phyloP scores from a whole-genome alignment of 164 flowering plant genomes.

The Magnolia changhungtana region DNA sequence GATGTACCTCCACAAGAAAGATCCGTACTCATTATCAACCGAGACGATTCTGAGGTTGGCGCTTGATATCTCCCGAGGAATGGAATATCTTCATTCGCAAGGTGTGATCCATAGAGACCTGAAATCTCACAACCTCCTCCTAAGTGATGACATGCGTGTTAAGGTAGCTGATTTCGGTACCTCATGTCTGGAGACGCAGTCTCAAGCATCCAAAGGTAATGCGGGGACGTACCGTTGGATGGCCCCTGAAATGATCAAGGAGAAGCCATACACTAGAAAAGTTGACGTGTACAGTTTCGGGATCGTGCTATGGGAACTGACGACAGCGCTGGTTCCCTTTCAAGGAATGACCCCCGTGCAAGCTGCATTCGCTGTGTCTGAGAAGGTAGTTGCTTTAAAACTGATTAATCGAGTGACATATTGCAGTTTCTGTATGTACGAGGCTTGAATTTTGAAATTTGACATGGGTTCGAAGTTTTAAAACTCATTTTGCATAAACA shows the following conservation, averaged over 20 bases:
- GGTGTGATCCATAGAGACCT: slow-evolving; percentile 95
- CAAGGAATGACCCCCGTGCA: slow-evolving; percentile 98
- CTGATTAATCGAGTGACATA: not conserved
- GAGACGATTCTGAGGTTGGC: slow-evolving; percentile 83
- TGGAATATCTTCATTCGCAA: slow-evolving; percentile 93
- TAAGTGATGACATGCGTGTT: slow-evolving; percentile 86
- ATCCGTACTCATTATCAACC: slow-evolving; percentile 78
- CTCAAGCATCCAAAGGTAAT: slow-evolving; percentile 66
- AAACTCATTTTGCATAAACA: too few species aligned
- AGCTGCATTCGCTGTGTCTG: slow-evolving; percentile 94
- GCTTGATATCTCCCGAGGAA: slow-evolving; percentile 89
- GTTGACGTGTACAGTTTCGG: slow-evolving; percentile 98
- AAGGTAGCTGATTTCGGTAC: slow-evolving; percentile 98
- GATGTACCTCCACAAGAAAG: slow-evolving; percentile 92
- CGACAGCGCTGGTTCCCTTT: slow-evolving; percentile 83
- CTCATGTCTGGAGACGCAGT: slow-evolving; percentile 82
- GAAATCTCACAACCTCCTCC: slow-evolving; percentile 78
- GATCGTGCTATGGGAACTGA: slow-evolving; percentile 89
- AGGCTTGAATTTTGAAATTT: not conserved
- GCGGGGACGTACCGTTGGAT: slow-evolving; percentile 98
- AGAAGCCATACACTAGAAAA: slow-evolving; percentile 73
- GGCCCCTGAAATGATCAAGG: slow-evolving; percentile 99
- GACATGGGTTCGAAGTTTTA: not conserved
- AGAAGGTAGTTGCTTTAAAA: slow-evolving; percentile 52
- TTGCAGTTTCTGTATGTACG: not conserved